Base-by-base conservation (phyloP, 1,284 basidiomycete species). In the Rhodotorula glutinis region DNA sequence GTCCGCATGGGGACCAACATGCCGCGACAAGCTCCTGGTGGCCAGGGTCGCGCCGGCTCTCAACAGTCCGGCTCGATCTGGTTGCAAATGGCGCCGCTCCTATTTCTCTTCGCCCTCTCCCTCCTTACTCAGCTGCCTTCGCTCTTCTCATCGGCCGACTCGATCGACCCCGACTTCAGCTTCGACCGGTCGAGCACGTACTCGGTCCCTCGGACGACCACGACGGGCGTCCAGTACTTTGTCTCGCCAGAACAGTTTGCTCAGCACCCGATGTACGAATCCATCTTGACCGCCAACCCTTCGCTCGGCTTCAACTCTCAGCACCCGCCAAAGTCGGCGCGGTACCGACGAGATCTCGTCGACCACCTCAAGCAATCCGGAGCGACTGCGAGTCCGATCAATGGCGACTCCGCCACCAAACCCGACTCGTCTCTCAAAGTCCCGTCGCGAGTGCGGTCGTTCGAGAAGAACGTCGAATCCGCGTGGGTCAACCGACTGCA, bases 11-110 rank as follows among this genome's bases (percentile, higher is more conserved):
- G 47, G 53, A 46, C 53, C 23, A 30, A 63, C 46, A 60, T 65
- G 68, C 57, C 55, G 27, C 61, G 33, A 27, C 41, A 41, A 63
- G 52, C n/a, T 73, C 74, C 65, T 62, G 75, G 74, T 47, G 49
- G 44, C 44, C 7, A 30, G 51, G 33, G 68, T 77, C 79, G 74
- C 66, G 80, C 75, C 66, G 72, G 70, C 11, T 66, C 70, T 75
- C 79, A 76, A 79, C 81, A 46, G 81, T 85, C 65, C 82, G 40
- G 27, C 14, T 59, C 57, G 57, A 19, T 23, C 47, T 80, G 92
- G 76, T 79, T 91, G 33, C 92, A 97, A 76, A 83, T 98, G 25
- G 83, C 96, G 21, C 95, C 96, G 13, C 82, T 99, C 40, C 79
- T 95, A 70, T 78, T 96, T 57, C 82, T 97, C 43, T 87, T 94